Percentiles rank a stretch among this genome's conserved stretches.
These are phyloP conservation scores for Volutella citrinella DNA, from an alignment of 2,329 filamentous ascomycete genomes.

Conservation along the genomic window DNA sequence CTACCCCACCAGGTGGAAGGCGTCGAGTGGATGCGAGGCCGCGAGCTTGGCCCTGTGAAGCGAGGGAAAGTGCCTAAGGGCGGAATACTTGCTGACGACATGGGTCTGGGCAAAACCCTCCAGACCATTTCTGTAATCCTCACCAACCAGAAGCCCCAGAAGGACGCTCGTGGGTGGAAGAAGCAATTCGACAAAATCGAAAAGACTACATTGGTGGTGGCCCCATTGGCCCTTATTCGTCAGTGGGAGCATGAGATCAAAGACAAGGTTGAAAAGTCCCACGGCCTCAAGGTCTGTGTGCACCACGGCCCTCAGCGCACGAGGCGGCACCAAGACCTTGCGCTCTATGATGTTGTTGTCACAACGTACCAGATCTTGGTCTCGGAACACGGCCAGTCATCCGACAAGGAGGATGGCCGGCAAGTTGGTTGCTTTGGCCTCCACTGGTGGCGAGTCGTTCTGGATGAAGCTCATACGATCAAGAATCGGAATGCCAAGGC, in stretches of 20 bases:
- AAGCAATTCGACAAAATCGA: constrained; percentile 67
- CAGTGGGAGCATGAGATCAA: constrained; percentile 96
- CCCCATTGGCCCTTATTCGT: constrained; percentile 88
- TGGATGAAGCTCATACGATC: constrained; percentile 97
- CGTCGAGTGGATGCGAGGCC: constrained; percentile 90
- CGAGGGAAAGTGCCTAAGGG: constrained; percentile 81
- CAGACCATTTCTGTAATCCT: constrained; percentile 89
- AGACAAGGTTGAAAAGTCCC: constrained; percentile 69
- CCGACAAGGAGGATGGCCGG: constrained; percentile 55
- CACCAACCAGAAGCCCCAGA: constrained; percentile 68
- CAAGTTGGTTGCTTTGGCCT: constrained; percentile 86
- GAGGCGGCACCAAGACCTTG: constrained; percentile 73
- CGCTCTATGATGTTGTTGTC: constrained; percentile 89
- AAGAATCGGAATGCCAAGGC: constrained; percentile 97
- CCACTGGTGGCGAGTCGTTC: constrained; percentile 91
- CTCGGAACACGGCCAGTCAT: constrained; percentile 77
- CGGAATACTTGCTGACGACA: constrained; percentile 93
- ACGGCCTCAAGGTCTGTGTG: constrained; percentile 76
- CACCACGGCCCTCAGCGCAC: constrained; percentile 88
- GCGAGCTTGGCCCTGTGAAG: constrained; percentile 83
- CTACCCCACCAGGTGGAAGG: constrained; percentile 93
- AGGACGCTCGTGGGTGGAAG: constrained; percentile 58
- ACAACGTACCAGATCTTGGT: constrained; percentile 96
- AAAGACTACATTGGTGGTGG: constrained; percentile 85
- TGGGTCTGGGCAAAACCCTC: constrained; percentile 95